Percentiles rank a stretch among this genome's conserved stretches.
phyloP scores from a whole-genome alignment of 768 basidiomycete genomes.

The Hericium erinaceus region DNA sequence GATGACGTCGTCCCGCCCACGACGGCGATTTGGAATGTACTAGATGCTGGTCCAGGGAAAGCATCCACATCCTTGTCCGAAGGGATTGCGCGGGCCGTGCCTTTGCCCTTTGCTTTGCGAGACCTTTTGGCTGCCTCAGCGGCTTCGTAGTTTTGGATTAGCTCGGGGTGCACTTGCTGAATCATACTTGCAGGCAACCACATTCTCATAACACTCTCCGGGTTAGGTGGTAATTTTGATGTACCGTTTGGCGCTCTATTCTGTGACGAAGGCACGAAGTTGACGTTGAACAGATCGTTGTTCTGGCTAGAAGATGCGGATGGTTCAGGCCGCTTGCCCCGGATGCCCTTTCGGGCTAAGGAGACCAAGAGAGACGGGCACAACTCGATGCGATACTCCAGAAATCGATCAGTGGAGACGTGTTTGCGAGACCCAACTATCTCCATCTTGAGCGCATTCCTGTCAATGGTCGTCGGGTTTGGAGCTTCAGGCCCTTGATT shows the following conservation, averaged over 20 bases:
- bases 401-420: constrained; percentile 52
- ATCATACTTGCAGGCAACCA: constrained; percentile 84
- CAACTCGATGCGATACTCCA: constrained; percentile 75
- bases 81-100: neutral
- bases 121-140: constrained; percentile 33
- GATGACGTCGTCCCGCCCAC: neutral
- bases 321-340: constrained; percentile 42
- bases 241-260: constrained; percentile 20
- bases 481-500: constrained; percentile 1
- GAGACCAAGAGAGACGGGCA: constrained; percentile 54
- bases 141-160: constrained; percentile 54
- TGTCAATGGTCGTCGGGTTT: constrained; percentile 3
- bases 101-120: neutral
- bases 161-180: constrained; percentile 50
- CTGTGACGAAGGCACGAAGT: constrained; percentile 13
- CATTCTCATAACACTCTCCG: constrained; percentile 43
- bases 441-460: constrained; percentile 44
- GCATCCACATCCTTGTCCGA: neutral
- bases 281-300: constrained; percentile 39
- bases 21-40: neutral
- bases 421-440: constrained; percentile 60
- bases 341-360: constrained; percentile 55
- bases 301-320: constrained; percentile 39
- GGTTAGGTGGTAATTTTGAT: constrained; percentile 36
- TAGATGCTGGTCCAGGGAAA: neutral